Base-by-base conservation (phyloP, 352 stramenopile species). In the Globisporangium recalcitrans region DNA sequence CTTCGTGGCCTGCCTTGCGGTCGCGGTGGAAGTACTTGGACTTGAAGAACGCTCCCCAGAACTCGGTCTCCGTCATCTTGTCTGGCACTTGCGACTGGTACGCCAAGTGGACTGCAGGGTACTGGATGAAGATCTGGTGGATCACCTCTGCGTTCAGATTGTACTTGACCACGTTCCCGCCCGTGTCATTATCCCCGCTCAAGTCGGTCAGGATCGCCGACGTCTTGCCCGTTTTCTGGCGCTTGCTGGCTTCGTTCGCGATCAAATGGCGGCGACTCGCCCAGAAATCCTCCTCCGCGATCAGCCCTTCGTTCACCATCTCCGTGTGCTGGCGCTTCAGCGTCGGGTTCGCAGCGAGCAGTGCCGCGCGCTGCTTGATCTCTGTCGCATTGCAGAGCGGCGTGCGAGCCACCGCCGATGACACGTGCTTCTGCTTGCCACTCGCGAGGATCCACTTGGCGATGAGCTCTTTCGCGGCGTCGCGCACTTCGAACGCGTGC, bases 51-150 rank as follows among this genome's bases (percentile, higher is more conserved):
- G 83, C 78, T 13, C 81, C 73, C 86, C 86, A 95, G 64, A 95
- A 95, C 69, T 95, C 86, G 16, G 85, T 90, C 68, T 93, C 86
- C n/a, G 72, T 90, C 80, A 95, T 91, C 68, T 93, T 90, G 70
- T 95, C 86, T 1, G 86, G 86, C 53, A 95, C 86, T 67, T 93
- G 86, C 31, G 72, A 77, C 66, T 91, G 73, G 69, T 95, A 95
- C 32, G 86, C 86, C 44, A 90, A 72, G 65, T 95, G 85, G 60
- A 95, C 85, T 2, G 85, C 84, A 44, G 86, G 86, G 67, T 93
- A 95, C 69, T 95, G 86, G 56, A 93, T 88, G 38, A 95, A 95
- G 60, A 95, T 95, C 72, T 95, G 86, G 62, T 95, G 86, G 65
- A 95, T 93, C 49, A 93, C 86, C 27, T 95, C 84, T 1, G 85